Evolutionary conservation across 768 basidiomycete species (phyloP).

Genomic region (Chalciporus chontae): DNA sequence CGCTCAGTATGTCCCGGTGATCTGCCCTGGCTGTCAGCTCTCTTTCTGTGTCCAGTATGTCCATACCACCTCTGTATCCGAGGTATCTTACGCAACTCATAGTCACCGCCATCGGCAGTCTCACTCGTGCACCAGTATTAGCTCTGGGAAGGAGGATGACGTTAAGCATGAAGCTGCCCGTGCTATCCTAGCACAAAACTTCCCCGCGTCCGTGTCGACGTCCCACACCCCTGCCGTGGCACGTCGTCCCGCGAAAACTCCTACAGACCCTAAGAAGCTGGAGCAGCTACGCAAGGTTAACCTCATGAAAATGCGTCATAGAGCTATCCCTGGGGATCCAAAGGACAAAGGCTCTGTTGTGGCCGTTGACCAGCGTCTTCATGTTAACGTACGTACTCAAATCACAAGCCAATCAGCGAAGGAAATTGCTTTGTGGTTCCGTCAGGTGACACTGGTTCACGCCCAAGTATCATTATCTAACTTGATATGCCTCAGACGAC

Average conservation of each 20-base stretch:
- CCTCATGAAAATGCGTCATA: slow-evolving; percentile 73
- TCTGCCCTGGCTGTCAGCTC: slow-evolving; percentile 50
- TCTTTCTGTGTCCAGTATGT: slow-evolving; percentile 65
- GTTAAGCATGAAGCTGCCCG: slow-evolving; percentile 47
- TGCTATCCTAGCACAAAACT: slow-evolving; percentile 51
- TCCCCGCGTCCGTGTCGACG: slow-evolving; percentile 29
- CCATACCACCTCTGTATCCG: not conserved
- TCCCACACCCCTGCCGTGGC: slow-evolving; percentile 25
- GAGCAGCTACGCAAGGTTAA: slow-evolving; percentile 56
- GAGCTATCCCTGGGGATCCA: slow-evolving; percentile 59
- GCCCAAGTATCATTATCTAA: slow-evolving; percentile 2
- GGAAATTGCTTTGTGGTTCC: slow-evolving; percentile 63
- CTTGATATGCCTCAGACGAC: slow-evolving; percentile 43
- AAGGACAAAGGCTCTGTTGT: slow-evolving; percentile 47
- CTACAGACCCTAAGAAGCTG: slow-evolving; percentile 50
- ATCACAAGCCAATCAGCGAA: slow-evolving; percentile 23
- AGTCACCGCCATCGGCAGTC: slow-evolving; percentile 68
- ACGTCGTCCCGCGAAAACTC: slow-evolving; percentile 31
- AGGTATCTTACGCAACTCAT: slow-evolving; percentile 9
- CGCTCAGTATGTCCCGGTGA: slow-evolving; percentile 14
- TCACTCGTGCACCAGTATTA: slow-evolving; percentile 48
- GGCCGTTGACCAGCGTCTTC: slow-evolving; percentile 54
- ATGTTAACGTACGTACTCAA: slow-evolving; percentile 44
- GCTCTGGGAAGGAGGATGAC: slow-evolving; percentile 7
- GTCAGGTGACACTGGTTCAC: slow-evolving; percentile 46